phyloP scores from a whole-genome alignment of 768 basidiomycete species.

The Lactarius quietus region DNA sequence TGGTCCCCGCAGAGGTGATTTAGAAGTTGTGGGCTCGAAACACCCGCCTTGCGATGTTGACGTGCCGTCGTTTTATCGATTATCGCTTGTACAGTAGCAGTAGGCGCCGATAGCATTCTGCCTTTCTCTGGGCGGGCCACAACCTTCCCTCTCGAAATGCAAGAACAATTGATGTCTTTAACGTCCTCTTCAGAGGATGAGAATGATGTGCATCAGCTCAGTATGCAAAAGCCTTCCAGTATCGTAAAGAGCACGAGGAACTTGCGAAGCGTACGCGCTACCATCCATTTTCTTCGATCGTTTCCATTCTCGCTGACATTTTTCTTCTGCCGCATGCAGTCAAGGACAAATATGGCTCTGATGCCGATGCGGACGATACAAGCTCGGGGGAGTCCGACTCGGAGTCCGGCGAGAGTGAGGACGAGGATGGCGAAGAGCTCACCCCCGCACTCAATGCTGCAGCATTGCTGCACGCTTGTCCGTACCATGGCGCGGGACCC shows the following conservation, averaged over 20 bases:
- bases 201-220: constrained; percentile 47
- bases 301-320: neutral
- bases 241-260: constrained; percentile 83
- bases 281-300: too few relatives aligned
- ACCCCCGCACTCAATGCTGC: constrained; percentile 93
- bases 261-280: constrained; percentile 63
- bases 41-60: neutral
- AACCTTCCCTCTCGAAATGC: constrained; percentile 9
- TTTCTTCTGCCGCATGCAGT: constrained; percentile 44
- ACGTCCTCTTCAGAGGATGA: constrained; percentile 32
- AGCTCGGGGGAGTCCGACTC: constrained; percentile 48
- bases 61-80: neutral
- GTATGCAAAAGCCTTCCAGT: constrained; percentile 81
- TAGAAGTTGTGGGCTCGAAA: too few relatives aligned
- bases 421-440: constrained; percentile 92
- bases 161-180: constrained; percentile 15
- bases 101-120: too few relatives aligned
- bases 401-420: constrained; percentile 79
- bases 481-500: constrained; percentile 82
- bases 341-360: constrained; percentile 84
- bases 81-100: too few relatives aligned
- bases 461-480: constrained; percentile 86
- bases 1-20: too few relatives aligned
- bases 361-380: constrained; percentile 52
- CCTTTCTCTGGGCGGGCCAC: neutral